Base-by-base conservation (phyloP, 306 rosid species). In the Pachyrhizus erosus region DNA sequence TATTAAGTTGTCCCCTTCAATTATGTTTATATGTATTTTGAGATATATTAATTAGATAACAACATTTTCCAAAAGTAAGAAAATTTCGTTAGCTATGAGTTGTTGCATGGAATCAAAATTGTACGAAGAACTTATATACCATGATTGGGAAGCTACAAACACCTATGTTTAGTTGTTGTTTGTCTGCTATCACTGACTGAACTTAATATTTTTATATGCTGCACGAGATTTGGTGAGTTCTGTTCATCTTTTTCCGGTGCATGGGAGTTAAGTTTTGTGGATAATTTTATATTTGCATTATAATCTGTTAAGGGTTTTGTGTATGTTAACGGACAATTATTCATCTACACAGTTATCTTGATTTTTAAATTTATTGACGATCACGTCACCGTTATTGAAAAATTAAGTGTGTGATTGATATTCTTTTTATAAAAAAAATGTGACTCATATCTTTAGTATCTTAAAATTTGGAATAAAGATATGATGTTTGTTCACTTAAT, bases 1-100 rank as follows among this genome's bases (percentile, higher is more conserved):
- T 7, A 9, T 79, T 12, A 2, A 34, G 2, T 79, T 55, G 70
- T 40, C 70, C 23, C 77, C 83, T 79, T 79, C 76, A 52, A 14
- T 21, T 46, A 65, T 64, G 43, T 62, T 62, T 64, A 64, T 18
- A 7, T 29, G 31, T 29, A 15, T 29, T n/a, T 27, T 29, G 61
- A 48, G 29, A 45, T 45, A 45, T 27, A 49, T 71, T 71, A 71
- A 49, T 71, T 71, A 71, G 26, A 27, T 26, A 46, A 29, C 40
- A 45, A 46, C 58, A 17, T 71, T 62, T 62, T 62, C 69, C 21
- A 5, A 61, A 61, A 12, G 20, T 61, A 29, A 13, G 40, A 61
- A 61, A 61, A 14, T 27, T 27, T 61, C 20, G 67, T 27, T 61
- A 27, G 68, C 29, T 27, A 1, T 58, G 17, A 43, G 55, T 48